These are phyloP conservation scores for Lathyrus oleraceus DNA, from an alignment of 306 rosid genomes.

Conservation along the genomic window DNA sequence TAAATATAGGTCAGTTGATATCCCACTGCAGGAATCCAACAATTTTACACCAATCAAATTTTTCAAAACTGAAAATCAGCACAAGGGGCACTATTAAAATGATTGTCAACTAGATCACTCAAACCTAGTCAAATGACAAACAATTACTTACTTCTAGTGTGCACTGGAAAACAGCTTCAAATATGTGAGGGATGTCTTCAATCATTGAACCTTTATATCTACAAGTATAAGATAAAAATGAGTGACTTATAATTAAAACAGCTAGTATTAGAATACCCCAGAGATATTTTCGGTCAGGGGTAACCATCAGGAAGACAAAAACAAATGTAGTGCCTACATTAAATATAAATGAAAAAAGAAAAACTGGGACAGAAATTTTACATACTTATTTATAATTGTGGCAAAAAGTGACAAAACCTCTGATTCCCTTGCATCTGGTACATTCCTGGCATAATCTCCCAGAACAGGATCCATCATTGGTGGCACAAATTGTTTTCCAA, in stretches of 20 bases:
- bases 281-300: neutral
- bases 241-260: constrained; percentile 3
- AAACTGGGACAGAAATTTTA: neutral
- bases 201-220: constrained; percentile 89
- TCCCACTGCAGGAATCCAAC: constrained; percentile 1
- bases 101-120: neutral
- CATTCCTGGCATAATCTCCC: constrained; percentile 90
- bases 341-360: neutral
- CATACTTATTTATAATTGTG: constrained; percentile 82
- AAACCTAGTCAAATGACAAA: constrained; percentile 6
- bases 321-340: neutral
- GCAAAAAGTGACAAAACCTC: constrained; percentile 97
- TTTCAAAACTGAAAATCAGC: neutral
- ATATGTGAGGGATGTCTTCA: constrained; percentile 90
- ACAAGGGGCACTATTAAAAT: neutral
- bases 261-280: neutral
- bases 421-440: constrained; percentile 93
- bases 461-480: constrained; percentile 97
- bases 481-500: constrained; percentile 93
- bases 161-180: constrained; percentile 98
- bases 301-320: neutral
- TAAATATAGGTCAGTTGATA: neutral
- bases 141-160: constrained; percentile 89
- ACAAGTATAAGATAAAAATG: constrained; percentile 25
- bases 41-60: neutral